Conservation (phyloP, 2,329 filamentous ascomycete species). For the Epichloe coenophiala region DNA sequence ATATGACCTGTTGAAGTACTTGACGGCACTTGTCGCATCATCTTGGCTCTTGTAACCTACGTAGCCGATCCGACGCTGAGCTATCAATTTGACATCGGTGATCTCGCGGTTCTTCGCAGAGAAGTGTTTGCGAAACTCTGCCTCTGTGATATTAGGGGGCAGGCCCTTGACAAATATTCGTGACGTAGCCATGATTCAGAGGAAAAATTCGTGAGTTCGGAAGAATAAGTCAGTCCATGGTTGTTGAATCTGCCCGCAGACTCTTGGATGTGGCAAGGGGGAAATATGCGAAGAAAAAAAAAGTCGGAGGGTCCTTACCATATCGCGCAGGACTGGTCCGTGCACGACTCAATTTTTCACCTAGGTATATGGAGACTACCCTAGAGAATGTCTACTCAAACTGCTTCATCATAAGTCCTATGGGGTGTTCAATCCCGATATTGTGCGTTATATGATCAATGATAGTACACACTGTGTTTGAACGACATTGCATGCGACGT, state of each 20-base stretch:
- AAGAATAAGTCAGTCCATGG: not conserved
- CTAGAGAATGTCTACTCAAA: not conserved
- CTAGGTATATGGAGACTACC: not conserved
- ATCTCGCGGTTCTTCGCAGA: slow-evolving; percentile 56
- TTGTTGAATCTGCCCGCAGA: slow-evolving; percentile 6
- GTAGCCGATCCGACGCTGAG: slow-evolving; percentile 84
- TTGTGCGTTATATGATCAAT: too few species aligned
- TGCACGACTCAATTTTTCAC: slow-evolving; percentile 6
- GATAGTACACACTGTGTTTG: too few species aligned
- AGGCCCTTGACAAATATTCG: slow-evolving; percentile 69
- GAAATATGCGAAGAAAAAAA: slow-evolving; percentile 4
- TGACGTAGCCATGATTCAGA: slow-evolving; percentile 41
- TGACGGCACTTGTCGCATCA: slow-evolving; percentile 70
- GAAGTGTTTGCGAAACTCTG: slow-evolving; percentile 83
- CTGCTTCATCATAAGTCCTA: too few species aligned
- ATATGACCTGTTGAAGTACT: slow-evolving; percentile 91
- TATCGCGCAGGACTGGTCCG: slow-evolving; percentile 10
- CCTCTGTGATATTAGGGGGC: slow-evolving; percentile 67
- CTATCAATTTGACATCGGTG: slow-evolving; percentile 86
- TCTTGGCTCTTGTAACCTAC: slow-evolving; percentile 79
- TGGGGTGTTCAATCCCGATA: too few species aligned
- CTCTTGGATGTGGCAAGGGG: not conserved
- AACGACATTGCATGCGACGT: too few species aligned
- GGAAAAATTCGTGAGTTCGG: not conserved
- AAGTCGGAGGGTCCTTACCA: slow-evolving; percentile 16